Conservation (phyloP, 345 rosid species). For the Anastatica hierochuntica region DNA sequence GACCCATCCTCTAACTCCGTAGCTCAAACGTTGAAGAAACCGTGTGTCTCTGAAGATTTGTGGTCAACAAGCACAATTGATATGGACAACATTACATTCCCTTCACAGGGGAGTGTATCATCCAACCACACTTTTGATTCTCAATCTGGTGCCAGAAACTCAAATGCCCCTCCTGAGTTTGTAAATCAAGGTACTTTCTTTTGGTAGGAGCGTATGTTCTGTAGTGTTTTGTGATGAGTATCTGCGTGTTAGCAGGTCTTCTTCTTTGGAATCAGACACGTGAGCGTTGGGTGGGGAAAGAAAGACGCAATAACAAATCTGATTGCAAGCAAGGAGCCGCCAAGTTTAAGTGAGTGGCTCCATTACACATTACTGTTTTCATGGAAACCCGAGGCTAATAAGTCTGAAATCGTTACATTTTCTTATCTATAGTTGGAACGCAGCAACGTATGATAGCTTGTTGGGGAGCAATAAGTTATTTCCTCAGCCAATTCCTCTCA, state of each 20-base stretch:
- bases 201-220: background rate
- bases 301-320: constrained; percentile 25
- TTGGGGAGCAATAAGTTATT: constrained; percentile 81
- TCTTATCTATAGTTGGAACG: constrained; percentile 61
- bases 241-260: constrained; percentile 40
- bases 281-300: constrained; percentile 65
- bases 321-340: constrained; percentile 39
- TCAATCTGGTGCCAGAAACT: constrained; percentile 27
- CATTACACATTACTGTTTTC: background rate
- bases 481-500: constrained; percentile 65
- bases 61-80: constrained; percentile 58
- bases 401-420: background rate
- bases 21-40: constrained; percentile 27
- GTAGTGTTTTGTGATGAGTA: background rate
- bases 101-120: constrained; percentile 66
- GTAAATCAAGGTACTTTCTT: constrained; percentile 60
- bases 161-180: constrained; percentile 40
- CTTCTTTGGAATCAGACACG: constrained; percentile 80
- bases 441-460: constrained; percentile 55
- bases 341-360: constrained; percentile 51
- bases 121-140: constrained; percentile 42
- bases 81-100: constrained; percentile 55
- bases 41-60: constrained; percentile 43
- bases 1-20: constrained; percentile 23
- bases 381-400: background rate